Evolutionary conservation across 1,284 basidiomycete species (phyloP).

Genomic region (Tausonia pullulans): DNA sequence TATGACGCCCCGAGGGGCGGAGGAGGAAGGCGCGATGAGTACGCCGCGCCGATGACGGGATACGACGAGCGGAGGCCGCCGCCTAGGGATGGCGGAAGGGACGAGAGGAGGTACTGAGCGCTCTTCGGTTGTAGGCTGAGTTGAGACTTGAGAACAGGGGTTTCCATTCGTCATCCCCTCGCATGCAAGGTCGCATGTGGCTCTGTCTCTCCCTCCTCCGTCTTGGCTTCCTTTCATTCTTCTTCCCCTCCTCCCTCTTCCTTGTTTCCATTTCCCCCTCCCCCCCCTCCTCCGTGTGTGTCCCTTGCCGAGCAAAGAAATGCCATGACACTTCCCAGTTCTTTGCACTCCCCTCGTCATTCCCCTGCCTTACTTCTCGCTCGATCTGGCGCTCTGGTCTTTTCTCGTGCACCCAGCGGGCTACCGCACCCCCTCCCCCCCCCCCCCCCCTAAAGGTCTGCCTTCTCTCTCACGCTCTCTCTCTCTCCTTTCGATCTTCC

Average conservation of each 20-base stretch:
- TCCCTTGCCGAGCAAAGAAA: background rate
- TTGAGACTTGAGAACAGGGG: background rate
- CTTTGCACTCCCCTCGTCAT: background rate
- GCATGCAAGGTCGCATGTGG: background rate
- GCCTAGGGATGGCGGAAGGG: background rate
- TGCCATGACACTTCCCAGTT: background rate
- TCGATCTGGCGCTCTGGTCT: too few species aligned
- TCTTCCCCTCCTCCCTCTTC: background rate
- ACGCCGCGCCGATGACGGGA: slow-evolving; percentile 13
- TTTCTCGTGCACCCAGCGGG: too few species aligned
- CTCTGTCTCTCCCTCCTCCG: background rate
- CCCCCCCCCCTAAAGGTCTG: too few species aligned
- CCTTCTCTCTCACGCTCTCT: background rate
- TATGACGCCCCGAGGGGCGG: background rate
- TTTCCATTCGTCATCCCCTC: background rate
- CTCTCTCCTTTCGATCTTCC: background rate
- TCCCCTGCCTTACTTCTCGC: background rate
- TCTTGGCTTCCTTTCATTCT: background rate
- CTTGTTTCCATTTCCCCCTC: background rate
- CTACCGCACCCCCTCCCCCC: too few species aligned
- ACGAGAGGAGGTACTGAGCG: slow-evolving; percentile 11
- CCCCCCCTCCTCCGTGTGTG: background rate
- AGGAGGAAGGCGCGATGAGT: slow-evolving; percentile 1
- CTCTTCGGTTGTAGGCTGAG: slow-evolving; percentile 1
- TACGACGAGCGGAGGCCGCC: slow-evolving; percentile 6